Evolutionary conservation across 192 early-diverging fungal genomes (phyloP).

Genomic region (Phycomyces blakesleeanus): DNA sequence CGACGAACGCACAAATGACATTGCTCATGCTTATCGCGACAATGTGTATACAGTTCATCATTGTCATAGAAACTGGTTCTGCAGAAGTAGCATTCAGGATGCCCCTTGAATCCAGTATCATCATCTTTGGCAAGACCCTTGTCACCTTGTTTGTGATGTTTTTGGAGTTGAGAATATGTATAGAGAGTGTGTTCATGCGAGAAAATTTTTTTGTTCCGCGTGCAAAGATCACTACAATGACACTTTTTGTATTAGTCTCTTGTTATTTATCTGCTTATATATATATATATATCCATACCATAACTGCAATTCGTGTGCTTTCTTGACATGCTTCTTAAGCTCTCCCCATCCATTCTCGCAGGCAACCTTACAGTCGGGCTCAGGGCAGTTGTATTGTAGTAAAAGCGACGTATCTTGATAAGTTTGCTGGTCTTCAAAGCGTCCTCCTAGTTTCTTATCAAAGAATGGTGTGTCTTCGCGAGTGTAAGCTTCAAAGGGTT

Average conservation of each 20-base stretch:
- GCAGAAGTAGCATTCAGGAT: constrained; percentile 93
- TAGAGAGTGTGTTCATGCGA: constrained; percentile 88
- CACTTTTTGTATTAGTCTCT: constrained; percentile 6
- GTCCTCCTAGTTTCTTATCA: constrained; percentile 67
- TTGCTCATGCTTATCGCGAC: constrained; percentile 87
- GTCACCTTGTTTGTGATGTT: constrained; percentile 75
- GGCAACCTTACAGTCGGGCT: constrained; percentile 67
- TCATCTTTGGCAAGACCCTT: constrained; percentile 42
- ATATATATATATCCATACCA: constrained; percentile 55
- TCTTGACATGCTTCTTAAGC: constrained; percentile 77
- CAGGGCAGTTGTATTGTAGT: constrained; percentile 86
- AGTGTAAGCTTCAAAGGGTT: constrained; percentile 51
- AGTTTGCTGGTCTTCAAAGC: constrained; percentile 73
- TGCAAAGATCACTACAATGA: constrained; percentile 76
- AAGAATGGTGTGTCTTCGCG: constrained; percentile 47
- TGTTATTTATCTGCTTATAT: not conserved
- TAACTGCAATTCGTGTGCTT: constrained; percentile 67
- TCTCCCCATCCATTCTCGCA: constrained; percentile 79
- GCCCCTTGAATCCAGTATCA: constrained; percentile 70
- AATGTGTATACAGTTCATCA: constrained; percentile 94
- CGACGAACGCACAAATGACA: constrained; percentile 80
- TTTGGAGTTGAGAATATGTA: constrained; percentile 67
- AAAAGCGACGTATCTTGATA: constrained; percentile 69
- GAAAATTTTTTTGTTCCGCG: constrained; percentile 88
- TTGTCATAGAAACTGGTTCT: constrained; percentile 76